Evolutionary conservation across 495 filamentous ascomycete species (phyloP), one percentile per base, ranked within the genome.

Genomic region (Xylaria longipes): DNA sequence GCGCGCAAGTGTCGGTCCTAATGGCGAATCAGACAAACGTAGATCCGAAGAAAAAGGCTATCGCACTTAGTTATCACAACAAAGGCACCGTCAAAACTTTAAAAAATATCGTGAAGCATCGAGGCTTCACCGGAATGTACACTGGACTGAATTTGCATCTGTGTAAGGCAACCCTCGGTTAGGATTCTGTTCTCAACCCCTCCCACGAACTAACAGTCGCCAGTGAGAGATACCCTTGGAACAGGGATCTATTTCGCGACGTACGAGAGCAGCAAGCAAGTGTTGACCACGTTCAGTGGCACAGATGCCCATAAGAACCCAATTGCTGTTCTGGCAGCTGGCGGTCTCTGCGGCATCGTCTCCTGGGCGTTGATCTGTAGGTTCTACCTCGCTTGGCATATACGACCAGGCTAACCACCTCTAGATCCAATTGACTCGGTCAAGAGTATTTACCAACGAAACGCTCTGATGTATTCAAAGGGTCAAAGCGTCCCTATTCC

Each of bases 171-270:
- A 61, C 9, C 45, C 39, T 67, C 43, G 54, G 39, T 41, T 68
- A 45, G 9, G 7, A 12, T 22, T 41, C 17, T 31, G 20, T 31
- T 9, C 43, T 46, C 46, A 29, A 17, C 27, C 41, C 27, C 57
- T 41, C 66, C 72, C 50, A 65, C 50, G n/a, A 64, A 41, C 70
- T 80, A 70, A 77, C 57, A 27, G 22, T 58, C 22, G 48, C 45
- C 65, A 87, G 88, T 97, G 77, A 89, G 95, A 58, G 95, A 98
- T 77, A 96, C 93, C 0, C 86, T 97, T 60, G 95, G 95, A 31
- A 96, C 95, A 3, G 93, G 87, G 3, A 90, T 97, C 67, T 98
- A 97, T 79, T 98, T 98, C 76, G 90, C 91, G 69, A 92, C 94
- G 72, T 98, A 98, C 78, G 95, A 98, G 78, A 93, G 91, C 72